Percentiles rank a stretch among this genome's conserved stretches.
Evolutionary conservation across 345 rosid genomes (phyloP).

Genomic region (Linum tenue): DNA sequence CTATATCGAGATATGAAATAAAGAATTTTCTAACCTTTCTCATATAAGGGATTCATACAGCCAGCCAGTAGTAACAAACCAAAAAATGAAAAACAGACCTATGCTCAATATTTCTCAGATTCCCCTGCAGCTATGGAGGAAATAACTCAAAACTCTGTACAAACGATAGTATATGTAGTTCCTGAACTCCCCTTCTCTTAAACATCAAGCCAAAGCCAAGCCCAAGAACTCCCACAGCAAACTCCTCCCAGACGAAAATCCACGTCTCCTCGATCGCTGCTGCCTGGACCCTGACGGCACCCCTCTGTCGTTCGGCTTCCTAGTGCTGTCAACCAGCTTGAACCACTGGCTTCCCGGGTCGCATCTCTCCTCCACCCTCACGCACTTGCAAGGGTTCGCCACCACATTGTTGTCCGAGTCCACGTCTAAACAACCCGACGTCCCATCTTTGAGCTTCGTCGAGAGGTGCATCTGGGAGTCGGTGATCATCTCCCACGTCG

Average conservation of each 20-base stretch:
- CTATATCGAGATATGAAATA: no score
- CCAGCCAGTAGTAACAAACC: no score
- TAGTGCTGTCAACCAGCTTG: conserved; percentile 31
- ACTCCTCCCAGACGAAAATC: not conserved
- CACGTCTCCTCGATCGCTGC: not conserved
- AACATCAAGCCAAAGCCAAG: not conserved
- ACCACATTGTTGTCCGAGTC: conserved; percentile 36
- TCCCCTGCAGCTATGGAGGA: no score
- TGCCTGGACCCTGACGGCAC: not conserved
- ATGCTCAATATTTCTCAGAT: no score
- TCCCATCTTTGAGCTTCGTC: conserved; percentile 30
- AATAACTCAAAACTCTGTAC: not conserved
- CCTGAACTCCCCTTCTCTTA: not conserved
- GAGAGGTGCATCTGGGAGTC: conserved; percentile 82
- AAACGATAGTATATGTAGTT: not conserved
- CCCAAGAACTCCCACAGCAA: not conserved
- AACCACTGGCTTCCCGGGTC: conserved; percentile 76
- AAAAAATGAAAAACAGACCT: no score
- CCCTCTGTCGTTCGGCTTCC: not conserved
- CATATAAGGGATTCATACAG: no score
- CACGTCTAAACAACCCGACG: conserved; percentile 65
- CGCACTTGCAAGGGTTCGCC: conserved; percentile 44
- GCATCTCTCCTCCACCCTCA: conserved; percentile 39
- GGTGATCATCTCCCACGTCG: conserved; percentile 60
- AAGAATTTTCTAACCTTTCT: no score